Evolutionary conservation across 139 green algal genomes (phyloP).

Genomic region (Chlorella sorokiniana): DNA sequence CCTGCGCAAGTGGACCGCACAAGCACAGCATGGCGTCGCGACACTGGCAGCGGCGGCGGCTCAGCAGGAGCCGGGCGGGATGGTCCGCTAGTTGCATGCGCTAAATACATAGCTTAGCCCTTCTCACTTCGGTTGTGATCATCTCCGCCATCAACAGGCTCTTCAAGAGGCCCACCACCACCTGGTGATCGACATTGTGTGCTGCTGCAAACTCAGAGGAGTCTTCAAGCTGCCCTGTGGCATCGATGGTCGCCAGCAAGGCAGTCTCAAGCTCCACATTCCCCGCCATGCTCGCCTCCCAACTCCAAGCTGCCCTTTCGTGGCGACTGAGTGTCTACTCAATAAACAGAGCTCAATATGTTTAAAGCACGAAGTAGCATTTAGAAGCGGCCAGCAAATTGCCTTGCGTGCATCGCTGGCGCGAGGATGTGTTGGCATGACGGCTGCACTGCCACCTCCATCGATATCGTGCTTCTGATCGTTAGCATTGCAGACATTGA

Average conservation of each 20-base stretch:
- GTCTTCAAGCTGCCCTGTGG: background rate
- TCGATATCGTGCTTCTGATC: too few relatives aligned
- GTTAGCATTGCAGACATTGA: too few relatives aligned
- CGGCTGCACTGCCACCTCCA: too few relatives aligned
- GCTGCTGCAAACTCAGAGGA: constrained; percentile 7
- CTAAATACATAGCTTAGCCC: too few relatives aligned
- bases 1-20: constrained; percentile 50
- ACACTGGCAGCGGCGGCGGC: background rate
- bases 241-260: background rate
- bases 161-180: constrained; percentile 86
- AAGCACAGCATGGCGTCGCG: background rate
- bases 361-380: too few relatives aligned
- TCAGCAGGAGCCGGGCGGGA: background rate
- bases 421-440: too few relatives aligned
- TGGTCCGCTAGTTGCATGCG: too few relatives aligned
- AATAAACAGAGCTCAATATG: too few relatives aligned
- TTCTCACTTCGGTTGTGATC: constrained; percentile 71
- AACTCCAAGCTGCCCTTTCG: too few relatives aligned
- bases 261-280: constrained; percentile 4
- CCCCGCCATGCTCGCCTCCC: background rate
- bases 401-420: too few relatives aligned
- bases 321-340: too few relatives aligned
- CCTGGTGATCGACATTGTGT: constrained; percentile 66
- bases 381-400: too few relatives aligned
- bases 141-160: constrained; percentile 81